These are phyloP conservation scores for Coniferiporia sulphurascens DNA, from an alignment of 1,284 basidiomycete species.

Conservation along the genomic window DNA sequence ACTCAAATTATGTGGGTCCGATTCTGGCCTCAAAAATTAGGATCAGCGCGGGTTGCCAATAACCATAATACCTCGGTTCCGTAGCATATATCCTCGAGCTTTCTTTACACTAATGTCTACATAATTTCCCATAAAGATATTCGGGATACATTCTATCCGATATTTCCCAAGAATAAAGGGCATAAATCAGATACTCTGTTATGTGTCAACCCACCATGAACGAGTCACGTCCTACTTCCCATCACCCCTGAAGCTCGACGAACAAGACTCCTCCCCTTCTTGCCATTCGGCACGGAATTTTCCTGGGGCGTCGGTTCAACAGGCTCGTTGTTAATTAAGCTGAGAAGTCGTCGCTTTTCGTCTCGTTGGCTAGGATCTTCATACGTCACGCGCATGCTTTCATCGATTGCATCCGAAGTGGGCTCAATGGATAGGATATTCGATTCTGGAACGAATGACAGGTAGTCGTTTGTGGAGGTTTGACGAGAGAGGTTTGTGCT, in stretches of 20 bases:
- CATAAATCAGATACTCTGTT: too few relatives aligned
- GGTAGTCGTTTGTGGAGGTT: neutral
- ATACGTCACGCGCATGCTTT: constrained; percentile 54
- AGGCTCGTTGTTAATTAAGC: constrained; percentile 24
- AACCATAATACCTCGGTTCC: neutral
- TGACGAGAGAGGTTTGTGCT: neutral
- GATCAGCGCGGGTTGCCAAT: neutral
- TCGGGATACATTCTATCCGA: too few relatives aligned
- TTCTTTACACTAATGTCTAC: neutral
- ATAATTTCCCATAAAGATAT: neutral
- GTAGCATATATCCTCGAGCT: neutral
- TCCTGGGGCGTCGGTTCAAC: constrained; percentile 13
- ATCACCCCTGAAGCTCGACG: constrained; percentile 13
- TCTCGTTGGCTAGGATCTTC: constrained; percentile 60
- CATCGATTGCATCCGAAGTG: constrained; percentile 28
- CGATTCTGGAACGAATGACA: neutral
- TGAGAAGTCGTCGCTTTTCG: constrained; percentile 48
- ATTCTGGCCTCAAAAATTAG: neutral
- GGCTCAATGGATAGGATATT: constrained; percentile 21
- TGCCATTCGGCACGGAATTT: neutral
- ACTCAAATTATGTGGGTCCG: neutral
- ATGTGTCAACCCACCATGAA: neutral
- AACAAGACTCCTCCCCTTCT: constrained; percentile 17
- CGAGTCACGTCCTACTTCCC: constrained; percentile 1
- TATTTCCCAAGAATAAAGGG: too few relatives aligned